Evolutionary conservation across 805 yeast species (phyloP), one percentile per base, ranked within the genome.

Genomic region (Candida boleticola): DNA sequence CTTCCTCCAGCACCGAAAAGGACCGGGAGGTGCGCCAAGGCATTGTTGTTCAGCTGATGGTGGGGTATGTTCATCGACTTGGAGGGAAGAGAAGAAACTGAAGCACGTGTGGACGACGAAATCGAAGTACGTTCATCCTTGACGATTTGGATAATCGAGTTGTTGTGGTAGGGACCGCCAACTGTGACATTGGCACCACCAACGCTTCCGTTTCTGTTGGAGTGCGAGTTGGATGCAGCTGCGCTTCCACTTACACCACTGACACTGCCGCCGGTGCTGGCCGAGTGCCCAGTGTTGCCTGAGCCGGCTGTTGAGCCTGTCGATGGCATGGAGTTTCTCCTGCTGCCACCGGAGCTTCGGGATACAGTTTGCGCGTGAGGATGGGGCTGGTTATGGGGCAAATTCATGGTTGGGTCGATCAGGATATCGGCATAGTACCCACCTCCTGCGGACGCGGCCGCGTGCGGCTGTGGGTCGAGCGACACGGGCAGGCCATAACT

Each of bases 31-130:
- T 70, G 76, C 3, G 73, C 73, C 52, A 70, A 57, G 4, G 73
- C 61, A 40, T 50, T 61, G 43, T 52, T 60, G 42, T 54, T 60
- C 55, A 60, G 62, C 44, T 69, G 74, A 52, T 70, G 76, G 50
- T 70, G 76, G 1, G 76, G 76, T 7, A 70, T 70, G 48, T 70
- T 64, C 76, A 70, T 70, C 14, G 68, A 61, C 49, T 70, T 70
- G 14, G 72, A 66, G 6, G 76, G 76, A 23, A 70, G 57, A 4
- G 71, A 64, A 44, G 66, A 63, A 9, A 70, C 68, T 22, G 72
- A 66, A 32, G 65, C 73, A 44, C 74, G 48, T 19, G 52, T 53
- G 20, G 57, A 41, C 38, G 64, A 59, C 20, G 62, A 53, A 11
- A 69, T 52, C 5, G 68, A 61, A 41, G 49, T 59, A 32, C 73